phyloP scores from a whole-genome alignment of 768 basidiomycete genomes.

The Kwoniella newhampshirensis region DNA sequence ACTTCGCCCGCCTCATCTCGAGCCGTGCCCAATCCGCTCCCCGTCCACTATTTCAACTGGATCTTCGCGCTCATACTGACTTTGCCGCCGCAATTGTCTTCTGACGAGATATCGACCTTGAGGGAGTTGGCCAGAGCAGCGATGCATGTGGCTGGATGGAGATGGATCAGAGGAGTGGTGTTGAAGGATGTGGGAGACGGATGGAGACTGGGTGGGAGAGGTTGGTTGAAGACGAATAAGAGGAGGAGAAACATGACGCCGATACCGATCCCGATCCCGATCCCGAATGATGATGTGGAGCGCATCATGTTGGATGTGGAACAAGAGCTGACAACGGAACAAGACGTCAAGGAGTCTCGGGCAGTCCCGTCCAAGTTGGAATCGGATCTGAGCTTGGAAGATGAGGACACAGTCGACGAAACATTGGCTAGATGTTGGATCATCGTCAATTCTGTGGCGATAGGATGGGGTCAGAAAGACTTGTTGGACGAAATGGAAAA shows the following conservation, averaged over 20 bases:
- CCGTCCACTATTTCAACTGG: constrained; percentile 40
- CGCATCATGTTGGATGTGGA: background rate
- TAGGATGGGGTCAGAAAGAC: constrained; percentile 48
- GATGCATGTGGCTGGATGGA: constrained; percentile 41
- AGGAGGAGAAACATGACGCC: too few species aligned
- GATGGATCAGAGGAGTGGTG: constrained; percentile 34
- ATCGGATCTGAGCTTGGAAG: constrained; percentile 3
- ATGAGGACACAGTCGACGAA: constrained; percentile 38
- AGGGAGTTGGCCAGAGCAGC: constrained; percentile 38
- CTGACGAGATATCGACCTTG: constrained; percentile 34
- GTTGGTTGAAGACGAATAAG: constrained; percentile 1
- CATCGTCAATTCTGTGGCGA: constrained; percentile 41
- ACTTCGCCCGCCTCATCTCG: background rate
- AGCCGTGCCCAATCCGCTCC: constrained; percentile 23
- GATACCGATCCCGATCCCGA: too few species aligned
- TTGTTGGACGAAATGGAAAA: constrained; percentile 39
- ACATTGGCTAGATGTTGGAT: constrained; percentile 47
- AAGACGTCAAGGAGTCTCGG: too few species aligned
- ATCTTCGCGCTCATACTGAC: constrained; percentile 42
- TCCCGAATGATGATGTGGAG: background rate
- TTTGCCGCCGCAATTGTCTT: constrained; percentile 35
- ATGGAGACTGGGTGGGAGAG: constrained; percentile 13
- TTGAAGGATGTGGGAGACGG: constrained; percentile 22
- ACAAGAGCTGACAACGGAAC: too few species aligned
- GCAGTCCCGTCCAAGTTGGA: too few species aligned